These are phyloP conservation scores for Plasmodium gonderi DNA, from an alignment of 169 alveolate species.

Conservation along the genomic window DNA sequence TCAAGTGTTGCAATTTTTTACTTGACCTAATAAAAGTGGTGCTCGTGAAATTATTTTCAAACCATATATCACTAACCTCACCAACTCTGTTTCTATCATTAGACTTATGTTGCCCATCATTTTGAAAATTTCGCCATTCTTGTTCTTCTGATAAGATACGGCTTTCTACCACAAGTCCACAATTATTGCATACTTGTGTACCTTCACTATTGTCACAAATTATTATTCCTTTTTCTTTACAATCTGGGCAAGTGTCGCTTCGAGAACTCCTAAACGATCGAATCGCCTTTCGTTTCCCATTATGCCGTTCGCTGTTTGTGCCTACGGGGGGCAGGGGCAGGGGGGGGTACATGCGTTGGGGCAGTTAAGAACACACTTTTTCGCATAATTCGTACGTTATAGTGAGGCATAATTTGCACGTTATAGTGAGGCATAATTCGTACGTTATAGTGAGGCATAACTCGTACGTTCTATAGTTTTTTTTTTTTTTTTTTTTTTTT, in stretches of 20 bases:
- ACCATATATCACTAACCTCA: conserved; percentile 90
- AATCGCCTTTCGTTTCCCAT: conserved; percentile 45
- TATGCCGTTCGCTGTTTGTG: background rate
- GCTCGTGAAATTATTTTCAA: conserved; percentile 86
- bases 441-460: too few relatives aligned
- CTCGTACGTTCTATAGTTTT: too few relatives aligned
- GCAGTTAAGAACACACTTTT: too few relatives aligned
- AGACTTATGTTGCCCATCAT: conserved; percentile 81
- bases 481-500: too few relatives aligned
- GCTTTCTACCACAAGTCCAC: conserved; percentile 90
- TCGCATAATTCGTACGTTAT: too few relatives aligned
- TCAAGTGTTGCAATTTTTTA: conserved; percentile 83
- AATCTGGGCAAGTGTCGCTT: conserved; percentile 79
- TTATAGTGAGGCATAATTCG: too few relatives aligned
- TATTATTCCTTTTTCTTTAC: conserved; percentile 83
- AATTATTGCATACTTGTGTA: conserved; percentile 88
- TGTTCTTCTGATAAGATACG: conserved; percentile 89
- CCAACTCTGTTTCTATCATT: conserved; percentile 91
- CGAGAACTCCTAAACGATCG: conserved; percentile 62
- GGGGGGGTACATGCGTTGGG: background rate
- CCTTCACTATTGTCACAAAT: conserved; percentile 90
- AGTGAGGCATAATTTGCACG: too few relatives aligned
- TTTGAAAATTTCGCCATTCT: conserved; percentile 91
- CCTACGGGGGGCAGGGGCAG: background rate
- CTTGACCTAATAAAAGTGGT: conserved; percentile 91